Evolutionary conservation across 495 filamentous ascomycete genomes (phyloP).

Genomic region (Bathelium albidoporum): DNA sequence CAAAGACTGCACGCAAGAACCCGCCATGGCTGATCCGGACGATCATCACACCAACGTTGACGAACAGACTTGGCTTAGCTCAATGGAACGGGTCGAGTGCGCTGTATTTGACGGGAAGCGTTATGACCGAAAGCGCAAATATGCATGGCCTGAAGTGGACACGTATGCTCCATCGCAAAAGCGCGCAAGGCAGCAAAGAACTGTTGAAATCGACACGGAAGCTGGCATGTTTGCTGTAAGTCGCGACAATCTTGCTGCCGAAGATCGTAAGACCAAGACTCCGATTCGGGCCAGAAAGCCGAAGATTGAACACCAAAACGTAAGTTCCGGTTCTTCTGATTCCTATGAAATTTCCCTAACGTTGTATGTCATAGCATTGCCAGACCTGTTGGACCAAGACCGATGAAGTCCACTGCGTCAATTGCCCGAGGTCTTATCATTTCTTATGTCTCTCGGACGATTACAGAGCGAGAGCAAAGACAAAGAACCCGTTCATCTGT

Average conservation of each 20-base stretch:
- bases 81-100: constrained; percentile 50
- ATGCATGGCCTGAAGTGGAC: constrained; percentile 23
- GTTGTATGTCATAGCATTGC: constrained; percentile 33
- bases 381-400: constrained; percentile 45
- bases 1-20: constrained; percentile 39
- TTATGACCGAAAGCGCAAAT: constrained; percentile 27
- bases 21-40: constrained; percentile 26
- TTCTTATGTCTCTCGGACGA: constrained; percentile 38
- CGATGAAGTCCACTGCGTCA: constrained; percentile 38
- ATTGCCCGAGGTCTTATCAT: constrained; percentile 52
- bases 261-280: constrained; percentile 43
- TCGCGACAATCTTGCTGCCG: constrained; percentile 34
- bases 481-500: constrained; percentile 40
- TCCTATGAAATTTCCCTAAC: neutral
- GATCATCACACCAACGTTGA: constrained; percentile 36
- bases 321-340: constrained; percentile 11
- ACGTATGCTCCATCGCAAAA: constrained; percentile 28
- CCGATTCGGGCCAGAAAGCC: constrained; percentile 33
- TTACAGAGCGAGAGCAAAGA: constrained; percentile 29
- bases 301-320: constrained; percentile 40
- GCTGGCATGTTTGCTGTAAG: constrained; percentile 19
- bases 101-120: constrained; percentile 50
- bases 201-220: constrained; percentile 14
- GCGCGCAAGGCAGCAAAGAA: neutral
- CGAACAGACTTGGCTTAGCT: constrained; percentile 48